These are phyloP conservation scores for Apostasia shenzhenica DNA, from an alignment of 106 monocot genomes.

Conservation along the genomic window DNA sequence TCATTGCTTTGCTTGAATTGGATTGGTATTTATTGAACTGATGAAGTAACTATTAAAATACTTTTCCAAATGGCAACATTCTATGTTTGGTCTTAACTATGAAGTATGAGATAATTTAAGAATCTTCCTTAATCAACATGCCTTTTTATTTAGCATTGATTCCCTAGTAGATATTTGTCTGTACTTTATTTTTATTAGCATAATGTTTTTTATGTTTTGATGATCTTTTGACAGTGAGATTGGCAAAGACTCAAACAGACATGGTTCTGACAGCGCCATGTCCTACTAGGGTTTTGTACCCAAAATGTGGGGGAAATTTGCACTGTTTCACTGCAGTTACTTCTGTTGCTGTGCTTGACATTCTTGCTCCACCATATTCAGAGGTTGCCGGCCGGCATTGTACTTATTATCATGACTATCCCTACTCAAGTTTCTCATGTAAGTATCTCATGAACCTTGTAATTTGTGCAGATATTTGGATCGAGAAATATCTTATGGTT, in stretches of 20 bases:
- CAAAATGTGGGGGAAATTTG: constrained; percentile 85
- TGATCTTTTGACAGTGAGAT: constrained; percentile 40
- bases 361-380: constrained; percentile 89
- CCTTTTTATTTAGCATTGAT: too few relatives aligned
- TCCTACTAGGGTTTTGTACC: constrained; percentile 72
- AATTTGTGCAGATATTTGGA: too few relatives aligned
- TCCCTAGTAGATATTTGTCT: too few relatives aligned
- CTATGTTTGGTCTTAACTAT: too few relatives aligned
- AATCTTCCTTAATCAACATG: too few relatives aligned
- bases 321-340: constrained; percentile 93
- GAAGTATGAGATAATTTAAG: too few relatives aligned
- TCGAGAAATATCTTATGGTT: too few relatives aligned
- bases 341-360: constrained; percentile 88
- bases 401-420: constrained; percentile 89
- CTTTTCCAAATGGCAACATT: too few relatives aligned
- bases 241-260: constrained; percentile 67
- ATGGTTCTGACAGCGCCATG: constrained; percentile 69
- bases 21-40: too few relatives aligned
- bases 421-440: constrained; percentile 77
- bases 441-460: neutral
- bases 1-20: too few relatives aligned
- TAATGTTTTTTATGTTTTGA: neutral
- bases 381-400: constrained; percentile 61
- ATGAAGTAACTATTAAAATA: too few relatives aligned
- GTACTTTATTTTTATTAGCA: too few relatives aligned